Evolutionary conservation across 345 rosid genomes (phyloP).

Genomic region (Raphanus sativus): DNA sequence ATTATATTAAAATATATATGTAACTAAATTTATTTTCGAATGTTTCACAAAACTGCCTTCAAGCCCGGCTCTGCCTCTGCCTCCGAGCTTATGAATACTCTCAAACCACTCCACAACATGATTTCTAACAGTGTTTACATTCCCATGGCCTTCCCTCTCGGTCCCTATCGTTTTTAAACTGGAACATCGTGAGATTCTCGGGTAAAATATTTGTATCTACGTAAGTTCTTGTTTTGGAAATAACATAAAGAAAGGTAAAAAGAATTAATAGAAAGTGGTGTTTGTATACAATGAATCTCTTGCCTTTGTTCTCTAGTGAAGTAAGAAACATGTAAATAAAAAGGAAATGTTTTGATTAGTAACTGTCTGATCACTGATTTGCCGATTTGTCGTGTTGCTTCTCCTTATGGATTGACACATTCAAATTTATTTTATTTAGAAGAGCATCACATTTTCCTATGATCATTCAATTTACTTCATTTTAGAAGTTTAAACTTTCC

Average conservation of each 20-base stretch:
- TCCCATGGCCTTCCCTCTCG: constrained; percentile 22
- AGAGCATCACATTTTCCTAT: neutral
- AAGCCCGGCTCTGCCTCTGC: too few species aligned
- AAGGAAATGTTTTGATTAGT: neutral
- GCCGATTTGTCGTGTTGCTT: constrained; percentile 12
- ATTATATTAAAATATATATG: too few species aligned
- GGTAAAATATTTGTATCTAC: neutral
- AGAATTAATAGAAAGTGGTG: constrained; percentile 9
- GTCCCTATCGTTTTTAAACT: neutral
- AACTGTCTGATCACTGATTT: neutral
- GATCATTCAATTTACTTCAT: neutral
- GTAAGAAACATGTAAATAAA: constrained; percentile 19
- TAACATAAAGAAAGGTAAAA: neutral
- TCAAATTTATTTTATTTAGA: neutral
- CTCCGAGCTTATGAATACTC: constrained; percentile 56
- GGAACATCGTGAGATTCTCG: neutral
- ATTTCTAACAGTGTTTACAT: constrained; percentile 27
- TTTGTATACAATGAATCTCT: constrained; percentile 19
- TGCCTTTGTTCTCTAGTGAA: constrained; percentile 2
- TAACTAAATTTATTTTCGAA: too few species aligned
- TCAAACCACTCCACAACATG: constrained; percentile 42
- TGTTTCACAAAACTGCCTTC: too few species aligned
- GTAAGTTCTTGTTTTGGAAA: constrained; percentile 1
- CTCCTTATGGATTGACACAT: neutral
- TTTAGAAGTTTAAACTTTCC: neutral